Conservation (phyloP, 352 stramenopile species). For the Discostella stelligera region DNA sequence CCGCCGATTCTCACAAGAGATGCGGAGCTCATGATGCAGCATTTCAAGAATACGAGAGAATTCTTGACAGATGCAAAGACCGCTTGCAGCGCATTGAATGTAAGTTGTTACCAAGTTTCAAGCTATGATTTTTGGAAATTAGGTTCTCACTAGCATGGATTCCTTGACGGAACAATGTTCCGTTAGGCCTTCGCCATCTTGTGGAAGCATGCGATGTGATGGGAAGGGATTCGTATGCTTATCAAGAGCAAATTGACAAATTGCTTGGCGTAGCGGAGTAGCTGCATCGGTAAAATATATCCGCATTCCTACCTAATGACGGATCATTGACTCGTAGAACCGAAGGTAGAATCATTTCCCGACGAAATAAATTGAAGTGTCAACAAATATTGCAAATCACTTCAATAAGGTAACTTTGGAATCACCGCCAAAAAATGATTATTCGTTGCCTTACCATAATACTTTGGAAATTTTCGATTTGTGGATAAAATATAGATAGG, state of each 20-base stretch:
- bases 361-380: no score
- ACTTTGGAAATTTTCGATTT: slow-evolving; percentile 32
- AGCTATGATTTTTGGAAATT: neutral
- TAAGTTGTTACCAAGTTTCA: slow-evolving; percentile 23
- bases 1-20: slow-evolving; percentile 93
- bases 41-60: slow-evolving; percentile 91
- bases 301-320: no score
- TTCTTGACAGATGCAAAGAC: slow-evolving; percentile 91
- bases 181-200: slow-evolving; percentile 56
- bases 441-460: slow-evolving; percentile 2
- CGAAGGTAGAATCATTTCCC: no score
- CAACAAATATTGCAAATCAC: no score
- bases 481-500: slow-evolving; percentile 31
- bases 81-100: slow-evolving; percentile 87
- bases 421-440: slow-evolving; percentile 42
- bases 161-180: neutral
- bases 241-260: slow-evolving; percentile 90
- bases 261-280: slow-evolving; percentile 72
- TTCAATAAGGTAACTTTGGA: slow-evolving; percentile 16
- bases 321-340: no score
- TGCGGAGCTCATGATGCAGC: slow-evolving; percentile 91
- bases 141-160: neutral
- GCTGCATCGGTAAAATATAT: neutral
- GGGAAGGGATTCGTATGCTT: slow-evolving; percentile 88
- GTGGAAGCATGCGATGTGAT: slow-evolving; percentile 93